Base-by-base conservation (phyloP, 2,329 filamentous ascomycete species). In the Claviceps pusilla region DNA sequence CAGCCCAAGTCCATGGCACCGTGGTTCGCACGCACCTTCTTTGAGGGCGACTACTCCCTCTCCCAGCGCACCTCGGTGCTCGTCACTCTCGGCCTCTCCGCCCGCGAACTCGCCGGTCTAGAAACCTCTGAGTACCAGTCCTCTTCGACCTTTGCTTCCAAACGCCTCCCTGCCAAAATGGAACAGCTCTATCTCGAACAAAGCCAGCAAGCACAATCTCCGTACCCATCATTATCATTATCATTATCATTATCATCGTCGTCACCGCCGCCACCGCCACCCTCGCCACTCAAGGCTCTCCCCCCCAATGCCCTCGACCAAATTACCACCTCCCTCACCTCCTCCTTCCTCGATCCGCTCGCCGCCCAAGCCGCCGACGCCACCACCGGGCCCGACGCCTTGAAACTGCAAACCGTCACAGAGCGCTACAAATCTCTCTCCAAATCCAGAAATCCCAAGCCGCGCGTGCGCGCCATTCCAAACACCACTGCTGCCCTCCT, bases 381-480 rank as follows among this genome's bases (percentile, higher is more conserved):
- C 28, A 75, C 82, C 7, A 84, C 85, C 0, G 89, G 91, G 0
- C 90, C 93, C 0, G 82, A 89, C 59, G 79, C 85, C 6, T 79
- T 98, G 48, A 97, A 97, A 71, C 79, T 97, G 28, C 83, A 88
- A 33, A 95, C 85, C 2, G 95, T 97, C 69, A 91, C 85, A 11
- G 87, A 86, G 0, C 68, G 64, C 2, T 68, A 68, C 61, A 74
- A 64, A 56, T 62, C 64, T 42, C 3, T 10, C 7, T 50, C 48
- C 33, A n/a, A 66, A 58, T 53, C 56, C 61, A 1, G 66, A 67
- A n/a, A 19, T 55, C 50, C 62, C 19, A 70, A 64, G 55, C 71
- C 71, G 1, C 71, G 72, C 16, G 59, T 75, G 35, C 77, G 77
- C 54, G 72, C 82, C 3, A 84, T 85, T 14, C 78, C 85, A 11